Evolutionary conservation across 2,329 filamentous ascomycete genomes (phyloP), one percentile per base, ranked within the genome.

Genomic region (Chrysoporthe cubensis): DNA sequence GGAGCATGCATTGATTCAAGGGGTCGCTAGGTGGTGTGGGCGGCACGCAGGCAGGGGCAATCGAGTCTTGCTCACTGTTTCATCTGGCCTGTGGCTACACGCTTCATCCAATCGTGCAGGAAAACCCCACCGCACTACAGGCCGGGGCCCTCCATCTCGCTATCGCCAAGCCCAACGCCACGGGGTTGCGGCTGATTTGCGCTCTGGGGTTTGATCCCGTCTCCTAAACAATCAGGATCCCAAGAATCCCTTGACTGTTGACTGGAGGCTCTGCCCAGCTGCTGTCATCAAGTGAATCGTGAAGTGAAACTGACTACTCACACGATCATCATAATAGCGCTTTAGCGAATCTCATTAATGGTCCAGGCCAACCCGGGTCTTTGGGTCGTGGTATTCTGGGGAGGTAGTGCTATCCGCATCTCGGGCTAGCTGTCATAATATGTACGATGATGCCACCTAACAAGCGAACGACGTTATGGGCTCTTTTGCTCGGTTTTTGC

Each of bases 51-150:
- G 43, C 59, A 61, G 59, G 59, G 59, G 43, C 40, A 48, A 13
- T 13, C 43, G 21, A 46, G 40, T 61, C 59, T 61, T 46, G 43
- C 37, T 13, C 34, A n/a, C 26, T 46, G 59, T 61, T 61, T 61
- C 59, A 61, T 46, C 59, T n/a, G 26, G 26, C 42, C 40, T 61
- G 42, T 32, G 11, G 40, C 58, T 61, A 32, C 59, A 43, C 43
- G 59, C 59, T 37, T 61, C 43, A 61, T 46, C 59, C 59, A 61
- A 48, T 61, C 59, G 26, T 46, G 59, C 42, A 18, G 16, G 42
- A 18, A 4, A 37, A 37, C 43, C 43, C 59, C 59, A 61, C 59
- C 42, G 5, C 5, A 11, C 43, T 48, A 40, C 26, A 46, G 26
- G 18, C 42, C 26, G 13, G 21, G 43, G 59, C 43, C 21, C 43